Evolutionary conservation across 2,329 filamentous ascomycete genomes (phyloP).

Genomic region (Knoxdaviesia capensis): DNA sequence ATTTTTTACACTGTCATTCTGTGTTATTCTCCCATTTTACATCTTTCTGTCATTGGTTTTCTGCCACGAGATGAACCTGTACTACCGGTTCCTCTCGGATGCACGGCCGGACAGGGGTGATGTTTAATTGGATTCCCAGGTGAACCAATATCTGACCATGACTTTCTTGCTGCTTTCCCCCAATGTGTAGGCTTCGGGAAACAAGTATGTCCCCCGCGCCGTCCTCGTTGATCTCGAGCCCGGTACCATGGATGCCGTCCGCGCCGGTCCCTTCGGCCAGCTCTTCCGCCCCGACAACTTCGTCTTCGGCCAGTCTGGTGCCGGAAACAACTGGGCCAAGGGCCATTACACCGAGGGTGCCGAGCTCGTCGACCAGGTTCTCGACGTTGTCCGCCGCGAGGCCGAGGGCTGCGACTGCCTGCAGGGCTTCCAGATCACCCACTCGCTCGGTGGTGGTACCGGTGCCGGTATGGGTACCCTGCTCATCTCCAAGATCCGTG

Average conservation of each 20-base stretch:
- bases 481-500: constrained; percentile 99
- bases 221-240: constrained; percentile 99
- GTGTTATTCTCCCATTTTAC: too few relatives aligned
- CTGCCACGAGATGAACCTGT: too few relatives aligned
- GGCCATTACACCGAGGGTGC: constrained; percentile 99
- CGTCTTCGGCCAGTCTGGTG: constrained; percentile 97
- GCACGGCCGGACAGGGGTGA: too few relatives aligned
- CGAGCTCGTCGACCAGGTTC: constrained; percentile 92
- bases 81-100: too few relatives aligned
- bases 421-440: constrained; percentile 99
- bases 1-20: too few relatives aligned
- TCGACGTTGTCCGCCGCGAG: constrained; percentile 96
- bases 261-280: constrained; percentile 92
- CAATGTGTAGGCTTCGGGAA: constrained; percentile 55
- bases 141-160: too few relatives aligned
- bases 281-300: constrained; percentile 99
- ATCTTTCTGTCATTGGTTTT: too few relatives aligned
- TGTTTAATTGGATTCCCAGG: too few relatives aligned
- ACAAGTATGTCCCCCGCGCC: constrained; percentile 98
- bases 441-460: constrained; percentile 99
- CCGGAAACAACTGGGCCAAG: constrained; percentile 99
- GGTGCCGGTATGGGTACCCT: constrained; percentile 99
- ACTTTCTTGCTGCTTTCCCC: constrained; percentile 4
- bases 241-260: constrained; percentile 98
- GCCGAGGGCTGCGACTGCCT: constrained; percentile 98